phyloP scores from a whole-genome alignment of 2,329 filamentous ascomycete genomes.

The Claviceps fusiformis region DNA sequence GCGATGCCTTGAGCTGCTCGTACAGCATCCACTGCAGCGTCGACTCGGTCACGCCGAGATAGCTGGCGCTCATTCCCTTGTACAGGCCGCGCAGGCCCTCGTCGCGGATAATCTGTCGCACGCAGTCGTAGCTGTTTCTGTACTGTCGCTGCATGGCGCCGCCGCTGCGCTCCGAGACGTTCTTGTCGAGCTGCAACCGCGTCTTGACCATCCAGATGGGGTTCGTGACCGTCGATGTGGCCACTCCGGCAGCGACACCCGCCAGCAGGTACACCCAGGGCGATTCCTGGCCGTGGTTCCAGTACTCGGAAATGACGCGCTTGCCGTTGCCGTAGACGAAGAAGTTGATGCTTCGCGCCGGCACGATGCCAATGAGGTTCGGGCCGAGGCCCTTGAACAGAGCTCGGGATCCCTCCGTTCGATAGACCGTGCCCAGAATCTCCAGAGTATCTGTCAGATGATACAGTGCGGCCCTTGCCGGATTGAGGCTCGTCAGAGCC shows the following conservation, averaged over 20 bases:
- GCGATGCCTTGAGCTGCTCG: conserved; percentile 73
- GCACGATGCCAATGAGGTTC: conserved; percentile 79
- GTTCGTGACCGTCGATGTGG: conserved; percentile 83
- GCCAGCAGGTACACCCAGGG: conserved; percentile 67
- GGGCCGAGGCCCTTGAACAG: conserved; percentile 89
- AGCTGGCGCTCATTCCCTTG: conserved; percentile 81
- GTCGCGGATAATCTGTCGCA: conserved; percentile 63
- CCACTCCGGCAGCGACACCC: conserved; percentile 65
- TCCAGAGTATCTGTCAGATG: conserved; percentile 79
- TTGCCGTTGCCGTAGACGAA: conserved; percentile 90
- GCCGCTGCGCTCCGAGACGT: conserved; percentile 48
- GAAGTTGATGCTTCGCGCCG: conserved; percentile 85
- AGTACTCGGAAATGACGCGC: conserved; percentile 59
- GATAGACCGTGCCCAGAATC: conserved; percentile 70
- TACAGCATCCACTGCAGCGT: conserved; percentile 91
- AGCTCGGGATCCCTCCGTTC: conserved; percentile 68
- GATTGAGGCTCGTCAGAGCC: conserved; percentile 36
- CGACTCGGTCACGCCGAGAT: conserved; percentile 79
- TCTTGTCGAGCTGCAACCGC: conserved; percentile 80
- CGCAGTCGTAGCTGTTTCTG: conserved; percentile 77
- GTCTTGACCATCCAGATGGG: conserved; percentile 97
- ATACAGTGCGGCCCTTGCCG: conserved; percentile 51
- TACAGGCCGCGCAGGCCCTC: conserved; percentile 78
- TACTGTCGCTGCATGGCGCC: conserved; percentile 52
- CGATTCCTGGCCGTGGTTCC: conserved; percentile 56